Percentiles rank a stretch among this genome's conserved stretches.
Evolutionary conservation across 73 alveolate species (phyloP).

Genomic region (Tetrahymena borealis): DNA sequence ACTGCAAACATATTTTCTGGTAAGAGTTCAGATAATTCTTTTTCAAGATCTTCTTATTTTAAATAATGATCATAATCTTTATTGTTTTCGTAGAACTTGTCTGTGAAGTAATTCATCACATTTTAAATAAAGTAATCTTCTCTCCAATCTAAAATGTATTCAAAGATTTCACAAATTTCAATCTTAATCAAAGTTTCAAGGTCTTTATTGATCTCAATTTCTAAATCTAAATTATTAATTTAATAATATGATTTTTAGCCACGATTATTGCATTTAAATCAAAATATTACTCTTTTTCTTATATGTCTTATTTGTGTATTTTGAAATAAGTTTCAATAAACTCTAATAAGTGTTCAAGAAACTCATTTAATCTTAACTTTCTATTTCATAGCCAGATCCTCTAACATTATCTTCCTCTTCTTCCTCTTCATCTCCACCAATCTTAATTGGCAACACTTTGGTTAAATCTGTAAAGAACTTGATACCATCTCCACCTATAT

Average conservation of each 20-base stretch:
- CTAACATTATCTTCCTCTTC: not conserved
- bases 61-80: not conserved
- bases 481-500: not conserved
- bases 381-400: not conserved
- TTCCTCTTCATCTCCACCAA: not conserved
- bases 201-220: not conserved
- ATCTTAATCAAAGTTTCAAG: not conserved
- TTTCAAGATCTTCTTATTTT: not conserved
- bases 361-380: not conserved
- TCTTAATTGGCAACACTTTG: not conserved
- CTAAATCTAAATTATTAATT: not conserved
- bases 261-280: not conserved
- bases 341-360: not conserved
- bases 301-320: not conserved
- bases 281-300: not conserved
- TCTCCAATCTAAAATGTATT: not conserved
- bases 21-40: not conserved
- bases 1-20: conserved; percentile 3
- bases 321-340: not conserved
- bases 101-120: not conserved
- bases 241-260: not conserved
- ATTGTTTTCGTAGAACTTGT: not conserved
- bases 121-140: not conserved
- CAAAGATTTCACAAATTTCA: not conserved
- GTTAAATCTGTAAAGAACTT: not conserved